A percentile compares a stretch with the other conserved stretches of the same genome.
phyloP scores from a whole-genome alignment of 2,329 filamentous ascomycete species.

The Dryadomyces quercivorus region DNA sequence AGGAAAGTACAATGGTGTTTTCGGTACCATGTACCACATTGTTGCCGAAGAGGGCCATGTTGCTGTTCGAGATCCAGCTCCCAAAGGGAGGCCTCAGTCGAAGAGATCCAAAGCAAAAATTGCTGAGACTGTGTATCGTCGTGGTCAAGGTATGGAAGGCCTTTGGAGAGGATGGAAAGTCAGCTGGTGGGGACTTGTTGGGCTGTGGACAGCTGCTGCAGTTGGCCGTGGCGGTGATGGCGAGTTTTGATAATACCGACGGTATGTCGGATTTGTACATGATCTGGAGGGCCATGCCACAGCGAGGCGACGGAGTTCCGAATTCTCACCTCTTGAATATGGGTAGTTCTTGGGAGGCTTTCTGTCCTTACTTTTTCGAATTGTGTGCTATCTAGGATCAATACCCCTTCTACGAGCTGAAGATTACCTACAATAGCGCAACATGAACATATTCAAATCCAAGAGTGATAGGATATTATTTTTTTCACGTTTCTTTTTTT shows the following conservation, averaged over 20 bases:
- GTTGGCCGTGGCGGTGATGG: constrained; percentile 49
- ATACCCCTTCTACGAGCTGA: not conserved
- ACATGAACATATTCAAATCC: not conserved
- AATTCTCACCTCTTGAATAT: constrained; percentile 3
- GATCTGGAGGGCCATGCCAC: not conserved
- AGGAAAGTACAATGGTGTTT: constrained; percentile 70
- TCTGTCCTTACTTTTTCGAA: not conserved
- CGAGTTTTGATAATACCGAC: constrained; percentile 31
- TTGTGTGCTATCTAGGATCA: not conserved
- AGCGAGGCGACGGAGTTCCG: not conserved
- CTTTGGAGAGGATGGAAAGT: constrained; percentile 67
- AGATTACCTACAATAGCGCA: not conserved
- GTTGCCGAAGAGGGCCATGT: constrained; percentile 63
- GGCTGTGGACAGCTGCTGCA: constrained; percentile 59
- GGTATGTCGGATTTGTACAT: not conserved
- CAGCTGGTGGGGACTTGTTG: constrained; percentile 65
- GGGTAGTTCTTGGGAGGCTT: not conserved
- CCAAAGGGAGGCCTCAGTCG: constrained; percentile 17
- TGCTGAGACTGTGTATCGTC: constrained; percentile 33
- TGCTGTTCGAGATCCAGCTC: constrained; percentile 11
- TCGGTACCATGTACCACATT: constrained; percentile 87
- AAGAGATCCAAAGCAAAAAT: constrained; percentile 22
- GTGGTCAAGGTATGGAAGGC: constrained; percentile 56
- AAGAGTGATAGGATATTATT: not conserved
- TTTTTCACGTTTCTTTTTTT: not conserved